Base-by-base conservation (phyloP, 2,329 filamentous ascomycete species). In the Diplodia scrobiculata region DNA sequence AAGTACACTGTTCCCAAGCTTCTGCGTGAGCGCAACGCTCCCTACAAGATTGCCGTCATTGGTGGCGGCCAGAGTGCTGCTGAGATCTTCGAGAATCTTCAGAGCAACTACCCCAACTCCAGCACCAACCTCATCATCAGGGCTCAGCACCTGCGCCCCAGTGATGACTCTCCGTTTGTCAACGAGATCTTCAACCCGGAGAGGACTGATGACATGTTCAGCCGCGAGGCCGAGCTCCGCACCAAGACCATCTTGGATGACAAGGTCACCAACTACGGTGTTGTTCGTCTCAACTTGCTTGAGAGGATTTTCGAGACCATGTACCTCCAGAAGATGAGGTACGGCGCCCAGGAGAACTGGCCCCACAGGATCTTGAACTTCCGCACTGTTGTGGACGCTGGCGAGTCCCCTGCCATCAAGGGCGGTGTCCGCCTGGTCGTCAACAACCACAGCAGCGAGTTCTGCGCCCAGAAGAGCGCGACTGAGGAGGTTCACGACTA, bases 161-260 rank as follows among this genome's bases (percentile, higher is more conserved):
- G 92, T 74, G 94, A 99, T 75, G 95, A 98, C 77, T 97, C 92
- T 64, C 95, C 94, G 19, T 98, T 98, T 73, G 92, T 98, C 72
- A 98, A 98, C 78, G 92, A 95, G 73, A 91, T 98, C 74, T 98
- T 98, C 83, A 92, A 98, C 80, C 94, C 94, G 0, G 87, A 89
- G 38, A 90, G 89, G 67, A 88, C 96, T 34, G 90, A 96, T 75
- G 83, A 83, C 52, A 86, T 96, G 71, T 97, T 88, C 80, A 81
- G 85, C 58, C 87, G 89, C 70, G 82, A 89, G 0, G 79, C 87
- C 0, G 81, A 83, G 52, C 82, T 88, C 68, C 89, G 93, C 58
- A 80, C 84, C 36, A 78, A 80, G 14, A 81, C 82, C 29, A 81
- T 97, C 62, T 79, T 83, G 17, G 87, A 88, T 63, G 91, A 96